These are phyloP conservation scores for Didymella arachidicola DNA, from an alignment of 2,329 filamentous ascomycete species.

Conservation along the genomic window DNA sequence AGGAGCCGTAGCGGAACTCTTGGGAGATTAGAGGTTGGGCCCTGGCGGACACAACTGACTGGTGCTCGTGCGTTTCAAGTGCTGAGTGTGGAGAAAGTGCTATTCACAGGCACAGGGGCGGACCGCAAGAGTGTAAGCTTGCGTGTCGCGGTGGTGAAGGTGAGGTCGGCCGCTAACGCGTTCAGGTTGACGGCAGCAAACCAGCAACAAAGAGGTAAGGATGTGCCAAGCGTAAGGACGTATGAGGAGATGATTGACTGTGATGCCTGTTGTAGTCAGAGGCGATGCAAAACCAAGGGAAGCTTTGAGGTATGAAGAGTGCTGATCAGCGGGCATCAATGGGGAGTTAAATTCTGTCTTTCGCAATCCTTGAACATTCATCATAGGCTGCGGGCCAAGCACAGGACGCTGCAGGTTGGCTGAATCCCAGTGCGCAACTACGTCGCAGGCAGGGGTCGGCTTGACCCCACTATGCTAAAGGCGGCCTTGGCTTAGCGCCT, in stretches of 20 bases:
- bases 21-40: conserved; percentile 47
- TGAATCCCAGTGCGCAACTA: conserved; percentile 39
- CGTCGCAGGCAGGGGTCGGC: conserved; percentile 32
- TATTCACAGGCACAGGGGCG: conserved; percentile 39
- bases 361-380: conserved; percentile 45
- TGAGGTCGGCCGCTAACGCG: conserved; percentile 32
- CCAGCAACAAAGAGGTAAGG: conserved; percentile 48
- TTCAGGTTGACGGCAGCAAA: conserved; percentile 32
- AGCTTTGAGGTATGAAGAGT: conserved; percentile 36
- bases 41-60: conserved; percentile 42
- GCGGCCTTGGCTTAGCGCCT: conserved; percentile 4
- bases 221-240: conserved; percentile 41
- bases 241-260: conserved; percentile 44
- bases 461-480: background rate
- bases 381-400: conserved; percentile 51
- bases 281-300: conserved; percentile 43
- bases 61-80: conserved; percentile 51
- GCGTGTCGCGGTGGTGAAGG: conserved; percentile 37
- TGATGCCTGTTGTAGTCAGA: conserved; percentile 30
- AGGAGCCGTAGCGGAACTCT: conserved; percentile 48
- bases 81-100: conserved; percentile 43
- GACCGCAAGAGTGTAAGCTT: conserved; percentile 32
- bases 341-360: conserved; percentile 39
- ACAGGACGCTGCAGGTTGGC: conserved; percentile 42
- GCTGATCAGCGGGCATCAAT: conserved; percentile 47